Evolutionary conservation across 179 eudicot genomes (phyloP), one percentile per base, ranked within the genome.

Genomic region (Beta macrorhiza): DNA sequence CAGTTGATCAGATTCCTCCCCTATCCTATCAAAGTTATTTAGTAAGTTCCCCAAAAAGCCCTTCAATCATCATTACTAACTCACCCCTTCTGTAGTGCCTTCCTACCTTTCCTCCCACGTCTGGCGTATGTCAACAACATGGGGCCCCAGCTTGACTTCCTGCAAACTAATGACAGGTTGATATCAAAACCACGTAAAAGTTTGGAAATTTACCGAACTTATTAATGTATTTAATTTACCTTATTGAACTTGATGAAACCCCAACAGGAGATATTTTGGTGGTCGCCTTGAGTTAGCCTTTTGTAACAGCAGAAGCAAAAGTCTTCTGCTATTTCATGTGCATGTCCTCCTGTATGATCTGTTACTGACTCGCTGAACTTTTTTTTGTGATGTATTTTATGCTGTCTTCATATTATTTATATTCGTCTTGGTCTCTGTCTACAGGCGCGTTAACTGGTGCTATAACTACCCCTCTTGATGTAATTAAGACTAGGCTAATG

Each of bases 371-470:
- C 10, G 4, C 25, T 65, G 62, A 51, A 55, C n/a, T 79, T 53
- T 16, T 14, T 37, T 5, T 22, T 49, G 53, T 47, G 14, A 19
- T 45, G 52, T 7, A 47, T 11, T 67, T 29, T 17, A 1, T 2
- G n/a, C 29, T 17, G 6, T 56, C 16, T 68, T 16, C 5, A 8
- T 71, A 32, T n/a, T 14, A 22, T 56, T 1, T 37, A 4, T 59
- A 9, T 47, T 72, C 9, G 59, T 72, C 79, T 67, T 78, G 68
- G 52, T 74, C 49, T 51, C 56, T 69, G 63, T 72, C 22, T 78
- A n/a, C 82, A 94, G 98, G 98, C 62, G 95, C 96, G 20, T 74
- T 94, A 75, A 94, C 97, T 10, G 98, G 98, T 67, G 97, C 98
- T 65, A 84, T 94, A 79, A 94, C 96, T 0, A 94, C 98, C 69